Percentiles rank a stretch among this genome's conserved stretches.
These are phyloP conservation scores for Dictyostelium brefeldianum DNA, from an alignment of 78 protist genomes.

Conservation along the genomic window DNA sequence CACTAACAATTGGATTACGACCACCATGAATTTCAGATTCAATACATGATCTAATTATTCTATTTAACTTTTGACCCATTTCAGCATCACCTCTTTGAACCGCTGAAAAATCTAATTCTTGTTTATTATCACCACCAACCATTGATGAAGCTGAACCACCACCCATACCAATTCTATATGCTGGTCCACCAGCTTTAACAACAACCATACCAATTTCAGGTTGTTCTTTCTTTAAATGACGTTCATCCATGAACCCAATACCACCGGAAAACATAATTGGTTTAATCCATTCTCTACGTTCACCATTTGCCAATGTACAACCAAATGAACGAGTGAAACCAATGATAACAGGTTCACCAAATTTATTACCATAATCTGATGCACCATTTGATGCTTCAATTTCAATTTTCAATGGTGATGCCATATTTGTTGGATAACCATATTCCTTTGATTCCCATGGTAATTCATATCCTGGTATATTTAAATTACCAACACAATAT, in stretches of 20 bases:
- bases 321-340: conserved; percentile 91
- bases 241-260: conserved; percentile 87
- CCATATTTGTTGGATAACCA: conserved; percentile 82
- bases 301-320: conserved; percentile 64
- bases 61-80: conserved; percentile 93
- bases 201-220: conserved; percentile 87
- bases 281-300: conserved; percentile 93
- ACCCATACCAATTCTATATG: conserved; percentile 95
- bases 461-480: conserved; percentile 87
- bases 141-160: conserved; percentile 96
- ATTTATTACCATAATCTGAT: conserved; percentile 94
- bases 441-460: conserved; percentile 90
- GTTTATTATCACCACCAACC: conserved; percentile 87
- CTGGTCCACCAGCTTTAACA: conserved; percentile 97
- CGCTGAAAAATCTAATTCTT: conserved; percentile 94
- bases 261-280: conserved; percentile 98
- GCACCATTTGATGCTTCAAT: conserved; percentile 95
- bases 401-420: conserved; percentile 90
- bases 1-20: conserved; percentile 91
- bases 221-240: conserved; percentile 73
- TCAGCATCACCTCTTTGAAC: conserved; percentile 98
- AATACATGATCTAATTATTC: conserved; percentile 91
- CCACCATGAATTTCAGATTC: conserved; percentile 81
- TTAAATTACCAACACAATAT: conserved; percentile 88
- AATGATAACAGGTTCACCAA: conserved; percentile 92